Evolutionary conservation across 2,329 filamentous ascomycete species (phyloP).

Genomic region (Calonectria pteridis): DNA sequence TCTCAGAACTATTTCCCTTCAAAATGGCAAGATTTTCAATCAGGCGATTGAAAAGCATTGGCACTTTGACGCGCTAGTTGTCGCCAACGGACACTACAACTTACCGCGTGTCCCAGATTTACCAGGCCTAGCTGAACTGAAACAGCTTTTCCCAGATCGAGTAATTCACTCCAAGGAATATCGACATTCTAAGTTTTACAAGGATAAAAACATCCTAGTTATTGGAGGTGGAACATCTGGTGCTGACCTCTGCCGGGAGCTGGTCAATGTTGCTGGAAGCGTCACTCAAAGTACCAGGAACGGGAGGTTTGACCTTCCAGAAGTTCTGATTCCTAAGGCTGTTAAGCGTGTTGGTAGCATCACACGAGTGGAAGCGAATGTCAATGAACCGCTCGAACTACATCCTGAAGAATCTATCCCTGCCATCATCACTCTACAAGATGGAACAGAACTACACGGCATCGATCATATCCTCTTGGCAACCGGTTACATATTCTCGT

Average conservation of each 20-base stretch:
- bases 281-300: not conserved
- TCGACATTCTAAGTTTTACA: not conserved
- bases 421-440: not conserved
- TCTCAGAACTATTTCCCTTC: not conserved
- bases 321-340: not conserved
- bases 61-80: constrained; percentile 31
- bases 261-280: not conserved
- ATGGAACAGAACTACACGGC: not conserved
- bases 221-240: constrained; percentile 10
- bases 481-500: not conserved
- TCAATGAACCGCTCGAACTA: not conserved
- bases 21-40: not conserved
- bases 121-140: constrained; percentile 20
- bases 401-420: not conserved
- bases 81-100: constrained; percentile 32
- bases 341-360: not conserved
- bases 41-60: not conserved
- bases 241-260: not conserved
- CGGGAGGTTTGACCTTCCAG: not conserved
- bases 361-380: not conserved
- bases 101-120: constrained; percentile 31
- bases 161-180: constrained; percentile 34
- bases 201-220: constrained; percentile 21
- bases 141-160: not conserved
- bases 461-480: constrained; percentile 1